Base-by-base conservation (phyloP, 345 rosid species). In the Abelmoschus esculentus region DNA sequence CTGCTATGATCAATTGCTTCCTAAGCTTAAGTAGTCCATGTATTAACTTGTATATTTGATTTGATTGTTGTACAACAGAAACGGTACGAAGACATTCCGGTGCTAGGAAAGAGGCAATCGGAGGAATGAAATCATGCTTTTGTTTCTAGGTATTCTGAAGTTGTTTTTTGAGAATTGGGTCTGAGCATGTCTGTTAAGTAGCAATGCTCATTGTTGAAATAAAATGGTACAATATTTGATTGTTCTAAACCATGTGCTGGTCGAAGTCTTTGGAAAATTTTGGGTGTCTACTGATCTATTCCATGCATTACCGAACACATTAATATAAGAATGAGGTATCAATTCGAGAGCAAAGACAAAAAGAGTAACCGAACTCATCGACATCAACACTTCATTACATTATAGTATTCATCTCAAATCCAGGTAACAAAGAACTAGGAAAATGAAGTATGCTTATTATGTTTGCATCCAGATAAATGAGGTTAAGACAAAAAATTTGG, bases 71-170 rank as follows among this genome's bases (percentile, higher is more conserved):
- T 57, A 66, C 69, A 78, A 62, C 85, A 86, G 97, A 91, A 91
- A 84, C 89, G 97, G 19, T 91, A 86, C 2, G 91, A 91, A 79
- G 96, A 91, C 75, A 91, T 91, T 49, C 77, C 96, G 54, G 88
- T 87, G 80, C 77, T 91, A 85, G 97, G 97, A 67, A 96, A 91
- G 80, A 87, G 96, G 83, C 96, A 82, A 49, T 44, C 90, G 18
- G 97, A 90, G 76, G 88, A 85, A 79, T 82, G 72, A 82, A 73
- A 18, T 3, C 28, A 15, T 44, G 17, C 19, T 28, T 14, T n/a
- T 64, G 32, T 28, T 31, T 31, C 32, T 31, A 4, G 32, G 3
- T 31, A 26, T 40, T 26, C 56, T 72, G 70, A 55, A 53, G 34
- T 63, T 38, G 17, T 29, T 63, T 4, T 54, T 42, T 31, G 46